Evolutionary conservation across 2,329 filamentous ascomycete genomes (phyloP).

Genomic region (Plectosphaerella sp.): DNA sequence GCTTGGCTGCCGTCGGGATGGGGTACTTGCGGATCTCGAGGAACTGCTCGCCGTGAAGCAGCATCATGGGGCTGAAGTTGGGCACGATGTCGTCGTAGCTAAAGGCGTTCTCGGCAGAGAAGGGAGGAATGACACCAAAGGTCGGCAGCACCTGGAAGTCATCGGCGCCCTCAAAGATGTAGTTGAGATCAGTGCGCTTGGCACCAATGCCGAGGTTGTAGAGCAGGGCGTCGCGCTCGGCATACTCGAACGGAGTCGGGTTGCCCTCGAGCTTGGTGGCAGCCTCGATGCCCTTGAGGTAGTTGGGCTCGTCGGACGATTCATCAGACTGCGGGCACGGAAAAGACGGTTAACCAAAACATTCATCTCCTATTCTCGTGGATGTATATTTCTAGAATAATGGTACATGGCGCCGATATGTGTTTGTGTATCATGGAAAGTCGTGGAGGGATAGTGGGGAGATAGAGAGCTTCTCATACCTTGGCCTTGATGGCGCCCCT

Average conservation of each 20-base stretch:
- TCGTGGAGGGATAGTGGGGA: neutral
- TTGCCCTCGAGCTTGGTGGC: slow-evolving; percentile 66
- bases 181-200: slow-evolving; percentile 80
- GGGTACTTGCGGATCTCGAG: slow-evolving; percentile 91
- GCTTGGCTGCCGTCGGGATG: slow-evolving; percentile 76
- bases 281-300: slow-evolving; percentile 70
- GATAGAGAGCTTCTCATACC: slow-evolving; percentile 46
- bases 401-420: slow-evolving; percentile 10
- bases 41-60: slow-evolving; percentile 97
- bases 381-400: slow-evolving; percentile 14
- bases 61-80: slow-evolving; percentile 98
- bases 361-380: neutral
- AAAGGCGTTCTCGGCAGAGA: slow-evolving; percentile 78
- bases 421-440: neutral
- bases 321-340: slow-evolving; percentile 16
- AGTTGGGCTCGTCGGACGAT: slow-evolving; percentile 34
- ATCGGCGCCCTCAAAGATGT: slow-evolving; percentile 86
- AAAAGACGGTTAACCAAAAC: slow-evolving; percentile 13
- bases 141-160: slow-evolving; percentile 92
- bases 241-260: slow-evolving; percentile 75
- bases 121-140: slow-evolving; percentile 95
- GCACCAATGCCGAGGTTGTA: slow-evolving; percentile 95
- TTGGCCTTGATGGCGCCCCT: slow-evolving; percentile 50
- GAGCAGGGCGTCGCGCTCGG: slow-evolving; percentile 83
- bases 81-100: slow-evolving; percentile 78